Evolutionary conservation across 352 stramenopile genomes (phyloP), one percentile per base, ranked within the genome.

Genomic region (Phytophthora tubulina): DNA sequence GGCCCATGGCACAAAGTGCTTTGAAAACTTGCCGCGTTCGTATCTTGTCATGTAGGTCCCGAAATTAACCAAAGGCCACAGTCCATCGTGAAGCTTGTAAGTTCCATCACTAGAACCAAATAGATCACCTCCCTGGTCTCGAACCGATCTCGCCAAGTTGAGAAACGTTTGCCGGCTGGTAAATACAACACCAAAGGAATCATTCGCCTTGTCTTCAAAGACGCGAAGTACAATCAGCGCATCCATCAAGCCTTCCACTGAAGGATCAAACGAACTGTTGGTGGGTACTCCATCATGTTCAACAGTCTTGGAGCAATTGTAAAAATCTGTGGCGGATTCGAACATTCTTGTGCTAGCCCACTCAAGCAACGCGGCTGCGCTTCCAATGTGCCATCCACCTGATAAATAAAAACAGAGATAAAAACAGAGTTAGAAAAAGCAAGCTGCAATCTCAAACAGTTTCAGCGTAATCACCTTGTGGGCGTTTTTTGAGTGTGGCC

Each of bases 31-130:
- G 10, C 32, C 17, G 6, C 33, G 33, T 10, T 10, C 6, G n/a
- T 58, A 45, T n/a, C n/a, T n/a, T n/a, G 32, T 58, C 35, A 44
- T 45, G n/a, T 58, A 58, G 1, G 51, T 46, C 7, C 32, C 51
- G n/a, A 58, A 58, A 32, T 58, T 45, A 4, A 58, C 51, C 10
- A 31, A n/a, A 5, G 51, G 44, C 35, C 32, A 58, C n/a, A 6
- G 32, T n/a, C 8, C 51, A 10, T 46, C 48, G 39, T 55, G 48
- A 17, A 38, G 27, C 8, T 55, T 55, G n/a, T 55, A 55, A 3
- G 48, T 55, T 21, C 48, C 27, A 33, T 55, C 48, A 41, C 30
- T 55, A 2, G 31, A 55, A 27, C 27, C 48, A 33, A 55, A 41
- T 6, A 55, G 11, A 17, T 55, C 30, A 8, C 4, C 27, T 4